These are phyloP conservation scores for Prunus padus DNA, from an alignment of 306 rosid species.

Conservation along the genomic window DNA sequence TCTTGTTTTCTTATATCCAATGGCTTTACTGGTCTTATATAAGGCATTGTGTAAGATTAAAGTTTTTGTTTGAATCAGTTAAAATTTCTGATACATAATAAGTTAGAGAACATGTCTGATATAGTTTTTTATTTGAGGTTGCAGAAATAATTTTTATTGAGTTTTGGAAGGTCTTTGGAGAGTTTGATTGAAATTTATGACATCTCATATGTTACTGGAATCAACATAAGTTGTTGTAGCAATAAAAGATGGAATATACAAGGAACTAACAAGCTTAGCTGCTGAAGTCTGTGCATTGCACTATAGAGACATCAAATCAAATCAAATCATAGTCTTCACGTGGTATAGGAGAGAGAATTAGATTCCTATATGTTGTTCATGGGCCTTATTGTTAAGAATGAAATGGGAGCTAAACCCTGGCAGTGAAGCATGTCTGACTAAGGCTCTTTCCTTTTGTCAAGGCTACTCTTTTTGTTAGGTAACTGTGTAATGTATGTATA, in stretches of 20 bases:
- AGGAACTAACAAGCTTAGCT: background rate
- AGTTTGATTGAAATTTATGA: background rate
- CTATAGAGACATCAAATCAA: background rate
- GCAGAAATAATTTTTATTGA: background rate
- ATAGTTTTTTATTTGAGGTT: background rate
- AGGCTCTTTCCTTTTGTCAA: background rate
- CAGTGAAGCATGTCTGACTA: background rate
- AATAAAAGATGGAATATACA: background rate
- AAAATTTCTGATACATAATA: background rate
- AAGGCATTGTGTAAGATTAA: background rate
- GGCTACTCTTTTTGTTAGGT: background rate
- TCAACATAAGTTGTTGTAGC: background rate
- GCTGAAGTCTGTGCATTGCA: background rate
- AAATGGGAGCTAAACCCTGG: background rate
- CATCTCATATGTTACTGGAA: background rate
- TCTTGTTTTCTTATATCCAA: background rate
- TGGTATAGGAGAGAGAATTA: background rate
- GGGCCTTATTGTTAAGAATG: background rate
- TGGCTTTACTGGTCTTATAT: background rate
- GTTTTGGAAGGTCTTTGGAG: background rate
- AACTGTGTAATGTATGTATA: background rate
- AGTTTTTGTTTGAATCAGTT: background rate
- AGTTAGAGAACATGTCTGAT: background rate
- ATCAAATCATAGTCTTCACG: background rate
- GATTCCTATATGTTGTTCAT: background rate